phyloP scores from a whole-genome alignment of 1,284 basidiomycete genomes.

The Golubevia sp. region DNA sequence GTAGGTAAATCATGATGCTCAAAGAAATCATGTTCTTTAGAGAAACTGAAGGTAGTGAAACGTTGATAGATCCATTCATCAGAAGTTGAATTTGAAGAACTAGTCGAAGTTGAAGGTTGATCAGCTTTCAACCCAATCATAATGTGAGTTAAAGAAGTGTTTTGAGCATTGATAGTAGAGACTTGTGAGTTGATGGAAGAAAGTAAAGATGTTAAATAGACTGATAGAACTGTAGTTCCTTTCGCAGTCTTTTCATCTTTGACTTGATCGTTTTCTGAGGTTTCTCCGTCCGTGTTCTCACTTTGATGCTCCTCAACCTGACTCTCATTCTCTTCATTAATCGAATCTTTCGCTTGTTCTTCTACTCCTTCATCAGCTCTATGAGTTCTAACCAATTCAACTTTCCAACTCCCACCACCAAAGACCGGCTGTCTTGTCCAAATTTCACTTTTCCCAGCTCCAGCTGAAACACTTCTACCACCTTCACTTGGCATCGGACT shows the following conservation, averaged over 20 bases:
- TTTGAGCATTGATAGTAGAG: too few species aligned
- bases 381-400: slow-evolving; percentile 43
- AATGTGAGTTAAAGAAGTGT: slow-evolving; percentile 11
- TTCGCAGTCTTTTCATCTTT: too few species aligned
- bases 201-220: too few species aligned
- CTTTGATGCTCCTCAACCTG: too few species aligned
- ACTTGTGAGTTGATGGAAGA: too few species aligned
- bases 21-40: slow-evolving; percentile 34
- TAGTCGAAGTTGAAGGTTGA: slow-evolving; percentile 9
- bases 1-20: slow-evolving; percentile 39
- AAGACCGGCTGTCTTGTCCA: slow-evolving; percentile 54
- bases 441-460: slow-evolving; percentile 41
- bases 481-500: slow-evolving; percentile 29
- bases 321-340: too few species aligned
- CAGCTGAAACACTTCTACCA: slow-evolving; percentile 43
- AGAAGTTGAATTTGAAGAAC: slow-evolving; percentile 1
- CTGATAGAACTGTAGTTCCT: too few species aligned
- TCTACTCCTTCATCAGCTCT: slow-evolving; percentile 7
- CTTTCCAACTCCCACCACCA: slow-evolving; percentile 53
- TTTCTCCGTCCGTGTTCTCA: too few species aligned
- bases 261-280: too few species aligned
- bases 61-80: slow-evolving; percentile 31
- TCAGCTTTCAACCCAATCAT: slow-evolving; percentile 38
- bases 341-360: too few species aligned
- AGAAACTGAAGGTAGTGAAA: slow-evolving; percentile 31